Conservation (phyloP, 2,329 filamentous ascomycete species). For the Blumeria hordei region DNA sequence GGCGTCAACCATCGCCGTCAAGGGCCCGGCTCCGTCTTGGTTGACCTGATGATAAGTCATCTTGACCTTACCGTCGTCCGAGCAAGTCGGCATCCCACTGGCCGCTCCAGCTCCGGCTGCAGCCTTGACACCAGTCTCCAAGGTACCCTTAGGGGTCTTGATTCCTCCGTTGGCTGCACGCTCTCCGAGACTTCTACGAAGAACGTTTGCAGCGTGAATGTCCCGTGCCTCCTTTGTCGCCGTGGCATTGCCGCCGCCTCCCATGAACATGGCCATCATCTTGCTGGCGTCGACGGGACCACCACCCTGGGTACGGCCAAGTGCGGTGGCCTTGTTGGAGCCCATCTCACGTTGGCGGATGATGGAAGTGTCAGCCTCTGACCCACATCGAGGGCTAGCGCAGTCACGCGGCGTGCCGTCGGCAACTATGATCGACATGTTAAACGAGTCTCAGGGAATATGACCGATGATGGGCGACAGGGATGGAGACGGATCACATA, state of each 20-base stretch:
- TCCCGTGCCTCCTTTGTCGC: constrained; percentile 36
- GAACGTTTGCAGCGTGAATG: constrained; percentile 48
- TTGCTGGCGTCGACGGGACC: constrained; percentile 31
- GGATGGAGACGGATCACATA: constrained; percentile 10
- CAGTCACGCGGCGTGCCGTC: constrained; percentile 48
- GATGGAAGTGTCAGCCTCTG: constrained; percentile 45
- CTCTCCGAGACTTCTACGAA: constrained; percentile 4
- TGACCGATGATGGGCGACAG: not conserved
- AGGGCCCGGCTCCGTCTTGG: constrained; percentile 44
- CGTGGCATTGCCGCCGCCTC: constrained; percentile 17
- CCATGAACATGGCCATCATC: constrained; percentile 37
- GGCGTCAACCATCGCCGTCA: constrained; percentile 17
- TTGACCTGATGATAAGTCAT: constrained; percentile 11
- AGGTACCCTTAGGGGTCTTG: not conserved
- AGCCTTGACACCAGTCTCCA: constrained; percentile 22
- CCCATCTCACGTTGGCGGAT: constrained; percentile 36
- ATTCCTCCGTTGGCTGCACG: not conserved
- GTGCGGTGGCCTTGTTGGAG: constrained; percentile 27
- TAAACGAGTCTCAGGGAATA: not conserved
- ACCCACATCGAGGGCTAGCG: constrained; percentile 32
- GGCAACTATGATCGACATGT: constrained; percentile 19
- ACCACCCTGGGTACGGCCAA: constrained; percentile 37
- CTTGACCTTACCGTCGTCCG: too few species aligned
- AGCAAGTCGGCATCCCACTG: too few species aligned
- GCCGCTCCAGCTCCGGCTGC: not conserved